Percentiles rank a stretch among this genome's conserved stretches.
Evolutionary conservation across 129 eudicot genomes (phyloP).

Genomic region (Cynara cardunculus): DNA sequence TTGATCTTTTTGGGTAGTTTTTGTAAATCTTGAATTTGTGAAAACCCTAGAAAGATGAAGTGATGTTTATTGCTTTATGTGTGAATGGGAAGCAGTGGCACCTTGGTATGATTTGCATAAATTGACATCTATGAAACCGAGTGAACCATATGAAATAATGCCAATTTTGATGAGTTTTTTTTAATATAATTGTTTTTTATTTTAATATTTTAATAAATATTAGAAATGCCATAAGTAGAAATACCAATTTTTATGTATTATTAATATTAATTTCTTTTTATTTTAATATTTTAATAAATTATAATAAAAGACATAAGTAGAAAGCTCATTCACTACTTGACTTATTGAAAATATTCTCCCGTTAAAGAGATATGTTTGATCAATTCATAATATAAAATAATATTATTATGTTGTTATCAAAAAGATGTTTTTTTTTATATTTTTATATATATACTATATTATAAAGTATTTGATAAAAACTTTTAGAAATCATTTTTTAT

Average conservation of each 20-base stretch:
- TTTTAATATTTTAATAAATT: not conserved
- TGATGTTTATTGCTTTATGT: slow-evolving; percentile 14
- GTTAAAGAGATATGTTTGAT: not conserved
- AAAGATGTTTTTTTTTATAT: no score
- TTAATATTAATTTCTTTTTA: not conserved
- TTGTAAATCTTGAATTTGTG: not conserved
- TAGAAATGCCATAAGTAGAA: not conserved
- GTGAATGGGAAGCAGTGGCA: slow-evolving; percentile 9
- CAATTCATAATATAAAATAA: no score
- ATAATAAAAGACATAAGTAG: not conserved
- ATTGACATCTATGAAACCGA: not conserved
- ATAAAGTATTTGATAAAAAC: no score
- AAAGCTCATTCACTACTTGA: not conserved
- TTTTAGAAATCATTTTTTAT: no score
- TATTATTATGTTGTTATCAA: no score
- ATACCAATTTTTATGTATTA: not conserved
- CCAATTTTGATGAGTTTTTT: not conserved
- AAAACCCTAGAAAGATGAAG: slow-evolving; percentile 13
- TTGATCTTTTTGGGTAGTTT: slow-evolving; percentile 4
- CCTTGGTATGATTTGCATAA: slow-evolving; percentile 4
- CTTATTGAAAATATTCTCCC: not conserved
- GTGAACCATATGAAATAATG: not conserved
- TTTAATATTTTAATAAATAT: not conserved
- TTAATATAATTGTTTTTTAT: not conserved
- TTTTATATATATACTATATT: no score